Base-by-base conservation (phyloP, 495 filamentous ascomycete genomes). In the Hyaloscypha finlandica region DNA sequence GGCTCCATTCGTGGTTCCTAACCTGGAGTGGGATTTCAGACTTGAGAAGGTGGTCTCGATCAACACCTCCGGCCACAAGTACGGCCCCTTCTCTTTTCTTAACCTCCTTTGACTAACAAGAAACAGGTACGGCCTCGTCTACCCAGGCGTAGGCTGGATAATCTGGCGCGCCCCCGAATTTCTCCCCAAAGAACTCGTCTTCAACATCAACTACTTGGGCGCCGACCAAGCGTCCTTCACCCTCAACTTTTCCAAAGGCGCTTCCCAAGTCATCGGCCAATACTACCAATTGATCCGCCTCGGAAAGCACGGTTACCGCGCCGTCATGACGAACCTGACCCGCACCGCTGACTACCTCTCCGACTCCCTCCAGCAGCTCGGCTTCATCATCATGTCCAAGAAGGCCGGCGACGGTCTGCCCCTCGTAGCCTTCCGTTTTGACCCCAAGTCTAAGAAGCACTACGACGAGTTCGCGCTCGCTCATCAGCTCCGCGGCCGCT, bases 151-250 rank as follows among this genome's bases (percentile, higher is more conserved):
- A 35, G 93, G 93, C 67, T 97, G 93, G 93, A 89, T 93, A 25
- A 84, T 96, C 68, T 97, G 93, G 92, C 86, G 93, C 37, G 84
- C 88, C 39, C 90, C 91, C 3, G 87, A 94, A 73, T 96, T 83
- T 77, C 83, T 97, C 1, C 93, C 93, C 29, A 81, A 94, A 76
- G 93, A 96, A 75, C 88, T 97, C 45, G 91, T 97, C 73, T 97
- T 97, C 86, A 96, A 96, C 83, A 94, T 96, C 84, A 97, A 97
- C 80, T 97, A 97, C 76, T 89, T 97, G 3, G 93, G 93, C 62
- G 91, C 93, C 30, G 92, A 97, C 71, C 93, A 97, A 78, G 88
- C 93, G n/a, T 96, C 92, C 61, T 96, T 96, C 82, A 97, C 93
- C n/a, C 85, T 97, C 60, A 97, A 97, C 82, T 97, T 97, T 82